Conservation (phyloP, 306 rosid species). For the Casuarina cunninghamiana region DNA sequence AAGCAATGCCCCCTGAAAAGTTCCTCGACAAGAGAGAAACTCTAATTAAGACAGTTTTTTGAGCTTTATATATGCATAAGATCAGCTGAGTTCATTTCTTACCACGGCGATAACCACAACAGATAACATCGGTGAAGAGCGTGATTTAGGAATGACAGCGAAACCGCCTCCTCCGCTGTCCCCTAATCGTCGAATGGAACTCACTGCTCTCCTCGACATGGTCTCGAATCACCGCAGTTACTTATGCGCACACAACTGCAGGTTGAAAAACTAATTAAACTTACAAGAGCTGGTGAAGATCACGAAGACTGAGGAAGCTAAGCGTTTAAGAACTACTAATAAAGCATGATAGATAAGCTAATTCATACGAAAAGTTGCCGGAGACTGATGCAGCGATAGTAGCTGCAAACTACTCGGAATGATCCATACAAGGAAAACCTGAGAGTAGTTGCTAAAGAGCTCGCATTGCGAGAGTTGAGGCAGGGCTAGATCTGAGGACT, state of each 20-base stretch:
- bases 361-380: background rate
- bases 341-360: background rate
- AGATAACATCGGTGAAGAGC: conserved; percentile 50
- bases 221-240: background rate
- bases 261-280: background rate
- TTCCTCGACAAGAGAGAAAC: background rate
- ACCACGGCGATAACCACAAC: conserved; percentile 48
- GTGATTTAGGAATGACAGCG: conserved; percentile 43
- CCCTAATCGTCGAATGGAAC: conserved; percentile 53
- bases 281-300: background rate
- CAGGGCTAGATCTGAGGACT: conserved; percentile 33
- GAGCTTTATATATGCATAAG: background rate
- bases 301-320: background rate
- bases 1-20: conserved; percentile 50
- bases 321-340: background rate
- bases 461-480: conserved; percentile 12
- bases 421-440: conserved; percentile 33
- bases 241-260: background rate
- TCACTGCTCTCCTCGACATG: conserved; percentile 66
- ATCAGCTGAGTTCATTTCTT: background rate
- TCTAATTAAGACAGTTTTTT: conserved; percentile 19
- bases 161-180: conserved; percentile 49
- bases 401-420: conserved; percentile 2
- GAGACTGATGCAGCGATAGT: background rate
- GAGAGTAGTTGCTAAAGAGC: conserved; percentile 7